Percentiles rank a stretch among this genome's conserved stretches.
phyloP scores from a whole-genome alignment of 169 alveolate species.

The Neospora caninum region DNA sequence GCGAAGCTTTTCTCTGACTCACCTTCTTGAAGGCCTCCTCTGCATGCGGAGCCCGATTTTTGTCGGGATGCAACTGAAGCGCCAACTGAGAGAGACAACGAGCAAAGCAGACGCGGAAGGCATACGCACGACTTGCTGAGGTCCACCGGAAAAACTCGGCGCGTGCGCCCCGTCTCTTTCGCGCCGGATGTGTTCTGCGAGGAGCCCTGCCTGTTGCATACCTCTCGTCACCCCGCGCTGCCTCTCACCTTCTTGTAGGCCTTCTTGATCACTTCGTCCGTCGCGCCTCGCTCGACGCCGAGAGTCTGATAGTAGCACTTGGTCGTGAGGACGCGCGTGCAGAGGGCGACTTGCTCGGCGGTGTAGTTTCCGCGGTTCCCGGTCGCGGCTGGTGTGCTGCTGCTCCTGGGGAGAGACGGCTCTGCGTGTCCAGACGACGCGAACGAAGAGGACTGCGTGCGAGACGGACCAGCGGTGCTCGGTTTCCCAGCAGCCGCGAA shows the following conservation, averaged over 20 bases:
- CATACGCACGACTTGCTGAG: no score
- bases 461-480: neutral
- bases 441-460: neutral
- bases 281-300: slow-evolving; percentile 89
- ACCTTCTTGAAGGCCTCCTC: slow-evolving; percentile 96
- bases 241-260: slow-evolving; percentile 91
- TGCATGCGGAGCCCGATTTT: slow-evolving; percentile 93
- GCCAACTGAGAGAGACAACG: slow-evolving; percentile 78
- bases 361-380: slow-evolving; percentile 63
- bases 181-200: no score
- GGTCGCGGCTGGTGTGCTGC: slow-evolving; percentile 32
- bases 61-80: slow-evolving; percentile 96
- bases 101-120: neutral
- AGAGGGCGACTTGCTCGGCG: slow-evolving; percentile 76
- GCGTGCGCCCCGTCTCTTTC: no score
- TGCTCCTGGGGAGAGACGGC: neutral
- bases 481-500: neutral
- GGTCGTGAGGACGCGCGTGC: slow-evolving; percentile 83
- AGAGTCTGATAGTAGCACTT: slow-evolving; percentile 91
- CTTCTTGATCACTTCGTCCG: slow-evolving; percentile 88
- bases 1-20: neutral
- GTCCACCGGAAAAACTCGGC: no score
- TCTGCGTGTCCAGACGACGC: neutral
- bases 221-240: no score
- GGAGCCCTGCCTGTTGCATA: no score